These are phyloP conservation scores for Coriaria nepalensis DNA, from an alignment of 306 rosid genomes.

Conservation along the genomic window DNA sequence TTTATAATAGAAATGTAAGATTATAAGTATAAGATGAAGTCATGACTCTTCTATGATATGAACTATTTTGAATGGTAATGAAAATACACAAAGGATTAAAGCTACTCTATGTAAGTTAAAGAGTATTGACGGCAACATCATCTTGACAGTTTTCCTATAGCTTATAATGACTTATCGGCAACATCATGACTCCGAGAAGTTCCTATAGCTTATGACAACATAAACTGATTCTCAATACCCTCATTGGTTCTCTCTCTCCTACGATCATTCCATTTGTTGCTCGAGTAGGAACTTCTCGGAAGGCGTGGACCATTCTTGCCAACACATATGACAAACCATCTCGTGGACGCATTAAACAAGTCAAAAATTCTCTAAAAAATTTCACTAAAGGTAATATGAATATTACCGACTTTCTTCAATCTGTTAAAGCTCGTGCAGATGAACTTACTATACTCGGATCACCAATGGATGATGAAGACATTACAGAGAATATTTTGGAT, in stretches of 20 bases:
- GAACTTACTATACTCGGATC: constrained; percentile 1
- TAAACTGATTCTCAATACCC: not conserved
- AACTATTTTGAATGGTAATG: too few species aligned
- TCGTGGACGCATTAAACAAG: not conserved
- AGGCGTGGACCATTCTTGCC: not conserved
- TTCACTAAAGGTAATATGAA: not conserved
- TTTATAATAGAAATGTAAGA: too few species aligned
- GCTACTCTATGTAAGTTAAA: too few species aligned
- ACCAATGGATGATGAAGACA: constrained; percentile 4
- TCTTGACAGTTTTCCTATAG: too few species aligned
- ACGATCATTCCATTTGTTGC: not conserved
- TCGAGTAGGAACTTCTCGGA: not conserved
- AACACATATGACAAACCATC: constrained; percentile 1
- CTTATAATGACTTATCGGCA: too few species aligned
- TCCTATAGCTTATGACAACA: too few species aligned
- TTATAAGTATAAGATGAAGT: too few species aligned
- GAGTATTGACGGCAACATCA: too few species aligned
- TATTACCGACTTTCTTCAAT: constrained; percentile 1
- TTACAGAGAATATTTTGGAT: not conserved
- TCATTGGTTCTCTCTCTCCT: not conserved
- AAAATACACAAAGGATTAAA: too few species aligned
- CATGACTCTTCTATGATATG: too few species aligned
- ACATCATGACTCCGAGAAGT: too few species aligned
- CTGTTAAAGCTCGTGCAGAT: constrained; percentile 2
- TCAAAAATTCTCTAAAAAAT: not conserved